Evolutionary conservation across 371 early-diverging fungal species (phyloP).

Genomic region (Lichtheimia hyalospora): DNA sequence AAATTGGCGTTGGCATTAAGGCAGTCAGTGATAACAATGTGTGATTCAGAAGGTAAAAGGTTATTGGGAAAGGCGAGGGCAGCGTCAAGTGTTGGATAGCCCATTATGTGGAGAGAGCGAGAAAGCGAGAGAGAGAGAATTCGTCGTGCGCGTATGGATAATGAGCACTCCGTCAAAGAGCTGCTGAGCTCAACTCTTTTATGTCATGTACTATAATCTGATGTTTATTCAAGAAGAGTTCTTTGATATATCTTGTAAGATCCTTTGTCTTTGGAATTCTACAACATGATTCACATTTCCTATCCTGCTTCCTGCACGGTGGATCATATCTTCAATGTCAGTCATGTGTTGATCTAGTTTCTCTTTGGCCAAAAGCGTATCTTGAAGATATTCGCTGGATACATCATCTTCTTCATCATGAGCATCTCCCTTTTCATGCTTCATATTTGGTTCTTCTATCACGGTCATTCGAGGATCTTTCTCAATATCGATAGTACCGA

Average conservation of each 20-base stretch:
- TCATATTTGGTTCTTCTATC: neutral
- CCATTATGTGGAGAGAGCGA: conserved; percentile 36
- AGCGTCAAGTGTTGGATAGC: conserved; percentile 51
- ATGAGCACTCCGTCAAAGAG: too few relatives aligned
- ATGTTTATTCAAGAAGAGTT: neutral
- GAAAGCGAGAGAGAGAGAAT: neutral
- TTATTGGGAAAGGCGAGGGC: conserved; percentile 50
- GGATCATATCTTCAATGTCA: conserved; percentile 40
- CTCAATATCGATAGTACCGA: conserved; percentile 32
- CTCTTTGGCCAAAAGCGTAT: conserved; percentile 22
- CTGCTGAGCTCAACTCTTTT: neutral
- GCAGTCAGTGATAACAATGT: conserved; percentile 65
- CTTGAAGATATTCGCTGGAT: conserved; percentile 7
- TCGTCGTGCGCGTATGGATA: neutral
- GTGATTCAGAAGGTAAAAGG: conserved; percentile 46
- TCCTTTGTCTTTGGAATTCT: conserved; percentile 27
- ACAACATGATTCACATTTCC: conserved; percentile 34
- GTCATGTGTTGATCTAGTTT: conserved; percentile 32
- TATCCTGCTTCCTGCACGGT: conserved; percentile 34
- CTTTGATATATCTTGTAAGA: conserved; percentile 9
- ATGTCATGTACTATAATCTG: too few relatives aligned
- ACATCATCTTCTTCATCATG: neutral
- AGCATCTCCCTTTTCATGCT: neutral
- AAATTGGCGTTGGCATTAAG: conserved; percentile 68
- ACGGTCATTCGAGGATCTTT: conserved; percentile 8